These are phyloP conservation scores for Fomitopsis schrenkii DNA, from an alignment of 1,284 basidiomycete genomes.

Conservation along the genomic window DNA sequence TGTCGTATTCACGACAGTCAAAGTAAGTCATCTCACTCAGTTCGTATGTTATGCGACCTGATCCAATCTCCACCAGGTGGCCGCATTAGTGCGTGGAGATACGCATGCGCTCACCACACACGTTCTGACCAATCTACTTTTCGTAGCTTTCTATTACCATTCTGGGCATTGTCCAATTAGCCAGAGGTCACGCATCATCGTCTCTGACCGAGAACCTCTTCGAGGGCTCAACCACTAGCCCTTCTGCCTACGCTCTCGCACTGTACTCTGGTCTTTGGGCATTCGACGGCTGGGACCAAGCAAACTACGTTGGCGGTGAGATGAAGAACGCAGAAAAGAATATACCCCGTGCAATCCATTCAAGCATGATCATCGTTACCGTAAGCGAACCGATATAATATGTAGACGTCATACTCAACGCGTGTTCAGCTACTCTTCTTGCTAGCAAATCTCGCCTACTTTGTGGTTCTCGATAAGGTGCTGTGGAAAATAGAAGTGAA, in stretches of 20 bases:
- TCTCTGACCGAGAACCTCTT: slow-evolving; percentile 71
- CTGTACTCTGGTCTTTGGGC: slow-evolving; percentile 96
- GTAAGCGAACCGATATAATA: slow-evolving; percentile 33
- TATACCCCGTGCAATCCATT: slow-evolving; percentile 86
- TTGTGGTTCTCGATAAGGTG: slow-evolving; percentile 86
- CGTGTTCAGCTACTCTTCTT: slow-evolving; percentile 63
- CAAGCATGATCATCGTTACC: slow-evolving; percentile 78
- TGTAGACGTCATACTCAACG: not conserved
- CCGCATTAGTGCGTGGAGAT: slow-evolving; percentile 45
- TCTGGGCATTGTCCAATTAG: slow-evolving; percentile 71
- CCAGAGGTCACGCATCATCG: slow-evolving; percentile 60
- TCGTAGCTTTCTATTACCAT: slow-evolving; percentile 63
- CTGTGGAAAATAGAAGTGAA: slow-evolving; percentile 8
- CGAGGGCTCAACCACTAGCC: slow-evolving; percentile 69
- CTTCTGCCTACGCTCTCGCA: slow-evolving; percentile 87
- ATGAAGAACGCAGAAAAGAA: slow-evolving; percentile 83
- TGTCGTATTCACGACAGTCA: slow-evolving; percentile 84
- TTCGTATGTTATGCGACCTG: not conserved
- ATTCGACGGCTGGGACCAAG: slow-evolving; percentile 92
- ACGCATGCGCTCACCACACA: not conserved
- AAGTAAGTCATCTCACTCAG: slow-evolving; percentile 44
- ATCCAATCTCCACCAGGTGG: slow-evolving; percentile 40
- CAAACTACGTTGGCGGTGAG: slow-evolving; percentile 90
- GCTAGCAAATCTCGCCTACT: slow-evolving; percentile 86
- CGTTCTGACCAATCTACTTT: not conserved